Percentiles rank a stretch among this genome's conserved stretches.
These are phyloP conservation scores for Salvia sclarea DNA, from an alignment of 305 asterid genomes.

Conservation along the genomic window DNA sequence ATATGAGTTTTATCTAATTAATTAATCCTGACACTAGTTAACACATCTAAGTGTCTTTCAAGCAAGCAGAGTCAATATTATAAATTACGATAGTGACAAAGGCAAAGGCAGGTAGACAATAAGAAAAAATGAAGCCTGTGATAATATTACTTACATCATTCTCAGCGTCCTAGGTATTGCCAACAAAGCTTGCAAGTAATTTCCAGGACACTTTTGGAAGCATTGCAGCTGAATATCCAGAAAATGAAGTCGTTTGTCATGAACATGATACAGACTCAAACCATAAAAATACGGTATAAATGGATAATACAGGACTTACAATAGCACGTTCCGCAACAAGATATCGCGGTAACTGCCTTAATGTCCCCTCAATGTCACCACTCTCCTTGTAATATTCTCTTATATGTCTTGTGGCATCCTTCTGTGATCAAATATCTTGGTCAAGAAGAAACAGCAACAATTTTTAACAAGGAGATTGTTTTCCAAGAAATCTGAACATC, in stretches of 20 bases:
- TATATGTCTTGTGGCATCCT: conserved; percentile 55
- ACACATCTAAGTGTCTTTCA: conserved; percentile 21
- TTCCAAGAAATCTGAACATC: conserved; percentile 26
- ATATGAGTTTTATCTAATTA: conserved; percentile 9
- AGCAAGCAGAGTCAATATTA: conserved; percentile 15
- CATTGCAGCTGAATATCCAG: conserved; percentile 62
- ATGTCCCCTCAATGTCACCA: conserved; percentile 80
- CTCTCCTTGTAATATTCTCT: conserved; percentile 86
- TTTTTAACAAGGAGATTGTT: conserved; percentile 6
- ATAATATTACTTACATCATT: conserved; percentile 84
- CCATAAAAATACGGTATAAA: not conserved
- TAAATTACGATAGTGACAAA: not conserved
- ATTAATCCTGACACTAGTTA: not conserved
- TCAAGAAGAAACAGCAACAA: conserved; percentile 43
- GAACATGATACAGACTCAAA: conserved; percentile 9
- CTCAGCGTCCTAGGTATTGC: conserved; percentile 94
- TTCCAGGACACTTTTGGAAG: conserved; percentile 75
- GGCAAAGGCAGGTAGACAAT: conserved; percentile 9
- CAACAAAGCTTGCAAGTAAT: conserved; percentile 84
- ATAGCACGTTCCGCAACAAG: conserved; percentile 92
- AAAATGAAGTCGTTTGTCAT: conserved; percentile 30
- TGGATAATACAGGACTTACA: conserved; percentile 52
- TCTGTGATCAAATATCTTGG: conserved; percentile 61
- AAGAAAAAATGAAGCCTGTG: conserved; percentile 14
- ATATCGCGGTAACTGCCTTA: conserved; percentile 81